phyloP scores from a whole-genome alignment of 2,329 filamentous ascomycete species.

The Botrytis elliptica region DNA sequence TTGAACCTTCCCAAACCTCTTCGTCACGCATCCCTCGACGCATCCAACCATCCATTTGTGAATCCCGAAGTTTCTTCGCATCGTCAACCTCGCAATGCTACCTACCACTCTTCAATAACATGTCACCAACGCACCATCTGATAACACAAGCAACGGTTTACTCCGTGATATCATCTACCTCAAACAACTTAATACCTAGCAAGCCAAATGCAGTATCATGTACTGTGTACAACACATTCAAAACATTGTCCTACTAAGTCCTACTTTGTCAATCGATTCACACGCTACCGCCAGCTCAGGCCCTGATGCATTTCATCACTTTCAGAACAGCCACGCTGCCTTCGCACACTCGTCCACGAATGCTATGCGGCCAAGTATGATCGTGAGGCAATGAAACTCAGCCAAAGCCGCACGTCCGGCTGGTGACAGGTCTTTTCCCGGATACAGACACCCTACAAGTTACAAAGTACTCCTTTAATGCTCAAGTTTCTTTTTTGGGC shows the following conservation, averaged over 20 bases:
- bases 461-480: neutral
- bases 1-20: slow-evolving; percentile 8
- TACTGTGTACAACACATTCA: slow-evolving; percentile 28
- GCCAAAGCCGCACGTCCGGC: slow-evolving; percentile 19
- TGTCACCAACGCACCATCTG: slow-evolving; percentile 20
- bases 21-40: neutral
- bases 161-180: slow-evolving; percentile 20
- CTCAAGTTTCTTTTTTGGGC: slow-evolving; percentile 16
- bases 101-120: slow-evolving; percentile 17
- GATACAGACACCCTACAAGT: slow-evolving; percentile 5
- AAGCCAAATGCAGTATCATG: slow-evolving; percentile 17
- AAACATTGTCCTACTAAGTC: slow-evolving; percentile 31
- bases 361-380: slow-evolving; percentile 22
- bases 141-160: slow-evolving; percentile 18
- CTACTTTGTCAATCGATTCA: slow-evolving; percentile 20
- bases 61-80: slow-evolving; percentile 12
- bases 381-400: slow-evolving; percentile 18
- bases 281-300: slow-evolving; percentile 20
- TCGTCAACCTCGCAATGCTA: slow-evolving; percentile 1
- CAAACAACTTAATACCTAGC: slow-evolving; percentile 21
- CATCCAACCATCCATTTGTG: slow-evolving; percentile 5
- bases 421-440: slow-evolving; percentile 17
- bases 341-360: slow-evolving; percentile 23
- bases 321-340: slow-evolving; percentile 22
- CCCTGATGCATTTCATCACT: slow-evolving; percentile 21